Conservation (phyloP, 495 filamentous ascomycete genomes). For the Sporormia fimetaria region DNA sequence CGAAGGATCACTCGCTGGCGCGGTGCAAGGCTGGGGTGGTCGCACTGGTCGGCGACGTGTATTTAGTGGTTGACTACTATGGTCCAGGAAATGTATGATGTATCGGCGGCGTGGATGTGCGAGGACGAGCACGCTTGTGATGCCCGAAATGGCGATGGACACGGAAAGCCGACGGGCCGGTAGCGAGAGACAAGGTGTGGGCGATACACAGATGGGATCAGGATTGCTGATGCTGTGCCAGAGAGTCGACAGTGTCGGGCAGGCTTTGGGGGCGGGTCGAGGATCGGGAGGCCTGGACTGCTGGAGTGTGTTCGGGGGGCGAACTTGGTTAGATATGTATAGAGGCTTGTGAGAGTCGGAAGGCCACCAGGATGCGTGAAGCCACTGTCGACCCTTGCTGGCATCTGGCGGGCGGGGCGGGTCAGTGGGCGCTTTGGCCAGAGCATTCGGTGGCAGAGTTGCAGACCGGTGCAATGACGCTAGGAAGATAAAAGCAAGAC, state of each 20-base stretch:
- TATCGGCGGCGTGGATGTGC: neutral
- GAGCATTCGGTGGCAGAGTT: constrained; percentile 22
- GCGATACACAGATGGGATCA: constrained; percentile 3
- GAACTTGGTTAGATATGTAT: constrained; percentile 26
- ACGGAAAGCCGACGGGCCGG: constrained; percentile 15
- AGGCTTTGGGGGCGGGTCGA: constrained; percentile 1
- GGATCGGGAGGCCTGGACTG: constrained; percentile 24
- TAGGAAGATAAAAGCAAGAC: constrained; percentile 28
- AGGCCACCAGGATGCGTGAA: constrained; percentile 22
- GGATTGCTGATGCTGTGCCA: constrained; percentile 4
- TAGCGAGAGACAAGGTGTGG: no score
- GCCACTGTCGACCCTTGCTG: constrained; percentile 20
- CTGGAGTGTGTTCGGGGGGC: constrained; percentile 13
- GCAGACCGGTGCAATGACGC: constrained; percentile 13
- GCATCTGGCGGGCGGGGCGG: constrained; percentile 6
- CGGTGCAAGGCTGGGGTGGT: constrained; percentile 7
- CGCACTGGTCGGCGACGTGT: constrained; percentile 11
- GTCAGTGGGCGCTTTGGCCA: neutral
- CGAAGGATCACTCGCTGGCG: constrained; percentile 9
- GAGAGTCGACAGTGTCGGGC: neutral
- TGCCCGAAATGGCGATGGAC: constrained; percentile 1
- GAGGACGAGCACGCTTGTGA: constrained; percentile 3
- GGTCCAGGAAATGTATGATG: constrained; percentile 4
- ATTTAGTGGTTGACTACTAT: no score
- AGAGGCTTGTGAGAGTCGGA: constrained; percentile 13